Percentiles rank a stretch among this genome's conserved stretches.
Conservation (phyloP, 148 eudicot species). For the Pouteria glomerata region DNA sequence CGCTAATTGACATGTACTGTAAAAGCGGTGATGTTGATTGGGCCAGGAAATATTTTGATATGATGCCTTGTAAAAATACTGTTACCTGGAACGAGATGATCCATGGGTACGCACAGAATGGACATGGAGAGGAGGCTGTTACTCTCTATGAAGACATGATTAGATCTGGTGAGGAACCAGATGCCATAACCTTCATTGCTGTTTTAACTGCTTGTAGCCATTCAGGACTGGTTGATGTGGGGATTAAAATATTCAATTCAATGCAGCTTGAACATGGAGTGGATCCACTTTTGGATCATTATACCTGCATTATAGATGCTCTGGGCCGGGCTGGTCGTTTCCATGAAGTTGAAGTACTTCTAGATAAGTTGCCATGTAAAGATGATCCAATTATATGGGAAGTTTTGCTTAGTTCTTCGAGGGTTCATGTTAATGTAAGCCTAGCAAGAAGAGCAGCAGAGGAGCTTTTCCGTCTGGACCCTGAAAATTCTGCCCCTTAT, state of each 20-base stretch:
- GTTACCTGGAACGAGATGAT: slow-evolving; percentile 81
- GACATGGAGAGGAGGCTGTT: slow-evolving; percentile 55
- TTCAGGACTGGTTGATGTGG: slow-evolving; percentile 57
- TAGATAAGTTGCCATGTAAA: slow-evolving; percentile 46
- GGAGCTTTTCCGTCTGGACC: slow-evolving; percentile 49
- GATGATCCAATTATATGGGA: slow-evolving; percentile 72
- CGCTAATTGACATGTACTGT: slow-evolving; percentile 65
- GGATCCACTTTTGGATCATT: slow-evolving; percentile 57
- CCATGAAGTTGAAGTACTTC: slow-evolving; percentile 50
- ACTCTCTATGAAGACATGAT: slow-evolving; percentile 46
- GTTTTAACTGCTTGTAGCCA: slow-evolving; percentile 80
- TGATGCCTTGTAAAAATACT: slow-evolving; percentile 37
- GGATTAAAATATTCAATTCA: slow-evolving; percentile 46
- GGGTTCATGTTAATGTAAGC: slow-evolving; percentile 51
- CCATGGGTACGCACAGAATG: slow-evolving; percentile 74
- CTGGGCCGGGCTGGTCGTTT: slow-evolving; percentile 79
- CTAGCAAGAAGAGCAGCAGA: slow-evolving; percentile 66
- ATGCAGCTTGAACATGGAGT: slow-evolving; percentile 41
- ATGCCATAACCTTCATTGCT: slow-evolving; percentile 51
- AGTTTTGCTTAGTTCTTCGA: slow-evolving; percentile 73
- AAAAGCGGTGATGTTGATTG: slow-evolving; percentile 61
- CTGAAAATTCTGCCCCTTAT: slow-evolving; percentile 53
- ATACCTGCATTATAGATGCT: slow-evolving; percentile 68
- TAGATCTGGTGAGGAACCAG: slow-evolving; percentile 42
- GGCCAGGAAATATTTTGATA: slow-evolving; percentile 45